A percentile compares a stretch with the other conserved stretches of the same genome.
phyloP scores from a whole-genome alignment of 73 alveolate species.

The Paramecium pentaurelia region DNA sequence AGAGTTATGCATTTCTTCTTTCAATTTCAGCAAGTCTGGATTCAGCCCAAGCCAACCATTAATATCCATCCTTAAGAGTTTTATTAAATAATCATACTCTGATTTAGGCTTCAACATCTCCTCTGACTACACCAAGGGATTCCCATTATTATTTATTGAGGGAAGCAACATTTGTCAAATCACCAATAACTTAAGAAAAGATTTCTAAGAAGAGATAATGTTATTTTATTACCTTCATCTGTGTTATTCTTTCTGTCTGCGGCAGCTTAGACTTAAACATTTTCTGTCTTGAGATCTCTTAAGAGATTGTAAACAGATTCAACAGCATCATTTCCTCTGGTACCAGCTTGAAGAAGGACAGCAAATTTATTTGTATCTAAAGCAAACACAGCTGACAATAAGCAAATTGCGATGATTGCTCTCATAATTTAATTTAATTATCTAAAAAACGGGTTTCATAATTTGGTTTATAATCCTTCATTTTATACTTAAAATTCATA shows the following conservation, averaged over 20 bases:
- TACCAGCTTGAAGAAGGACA: not conserved
- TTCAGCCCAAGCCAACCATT: constrained; percentile 46
- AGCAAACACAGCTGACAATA: constrained; percentile 1
- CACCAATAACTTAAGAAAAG: constrained; percentile 34
- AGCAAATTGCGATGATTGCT: not conserved
- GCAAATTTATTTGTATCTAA: not conserved
- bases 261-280: constrained; percentile 9
- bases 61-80: not conserved
- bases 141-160: constrained; percentile 25
- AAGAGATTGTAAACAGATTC: constrained; percentile 15
- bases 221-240: constrained; percentile 26
- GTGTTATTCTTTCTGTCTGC: constrained; percentile 42
- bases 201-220: not conserved
- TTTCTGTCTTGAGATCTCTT: constrained; percentile 23
- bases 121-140: constrained; percentile 22
- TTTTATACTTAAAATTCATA: not conserved
- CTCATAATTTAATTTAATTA: not conserved
- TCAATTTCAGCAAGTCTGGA: constrained; percentile 43
- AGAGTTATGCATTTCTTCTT: constrained; percentile 5
- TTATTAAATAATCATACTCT: not conserved
- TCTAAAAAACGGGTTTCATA: not conserved
- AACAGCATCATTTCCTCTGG: constrained; percentile 17
- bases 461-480: not conserved
- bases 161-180: constrained; percentile 41
- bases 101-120: constrained; percentile 37